phyloP scores from a whole-genome alignment of 2,329 filamentous ascomycete genomes.

The Sordariomycetes sp. region DNA sequence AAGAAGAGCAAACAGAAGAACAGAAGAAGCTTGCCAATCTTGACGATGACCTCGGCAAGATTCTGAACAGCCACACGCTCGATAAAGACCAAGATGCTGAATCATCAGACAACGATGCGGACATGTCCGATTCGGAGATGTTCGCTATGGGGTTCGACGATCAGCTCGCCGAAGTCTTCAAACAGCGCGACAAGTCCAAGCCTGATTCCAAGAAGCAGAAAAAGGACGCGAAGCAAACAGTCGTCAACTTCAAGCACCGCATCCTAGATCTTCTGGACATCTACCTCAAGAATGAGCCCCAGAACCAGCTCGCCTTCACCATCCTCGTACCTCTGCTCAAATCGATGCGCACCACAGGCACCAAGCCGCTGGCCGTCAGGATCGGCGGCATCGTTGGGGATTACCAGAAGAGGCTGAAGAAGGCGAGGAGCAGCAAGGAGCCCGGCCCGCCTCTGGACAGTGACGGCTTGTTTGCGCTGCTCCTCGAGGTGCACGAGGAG shows the following conservation, averaged over 20 bases:
- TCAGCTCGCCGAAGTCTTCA: slow-evolving; percentile 78
- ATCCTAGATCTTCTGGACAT: slow-evolving; percentile 81
- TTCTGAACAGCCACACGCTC: slow-evolving; percentile 62
- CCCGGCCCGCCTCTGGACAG: slow-evolving; percentile 26
- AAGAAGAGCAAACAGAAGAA: slow-evolving; percentile 30
- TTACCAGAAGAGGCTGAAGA: slow-evolving; percentile 61
- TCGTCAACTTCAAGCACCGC: slow-evolving; percentile 91
- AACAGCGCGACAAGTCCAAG: slow-evolving; percentile 56
- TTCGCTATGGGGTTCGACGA: slow-evolving; percentile 77
- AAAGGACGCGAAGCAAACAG: slow-evolving; percentile 78
- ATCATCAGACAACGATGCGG: slow-evolving; percentile 54
- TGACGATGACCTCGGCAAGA: slow-evolving; percentile 69
- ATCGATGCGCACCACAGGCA: slow-evolving; percentile 66
- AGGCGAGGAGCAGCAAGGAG: slow-evolving; percentile 33
- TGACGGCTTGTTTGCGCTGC: slow-evolving; percentile 43
- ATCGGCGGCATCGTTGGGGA: slow-evolving; percentile 62
- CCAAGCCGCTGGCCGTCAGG: slow-evolving; percentile 66
- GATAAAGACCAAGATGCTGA: slow-evolving; percentile 50
- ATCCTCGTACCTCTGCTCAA: slow-evolving; percentile 69
- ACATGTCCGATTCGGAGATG: slow-evolving; percentile 97
- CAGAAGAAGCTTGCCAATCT: slow-evolving; percentile 40
- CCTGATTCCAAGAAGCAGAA: slow-evolving; percentile 67
- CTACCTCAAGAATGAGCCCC: slow-evolving; percentile 72
- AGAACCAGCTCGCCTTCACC: slow-evolving; percentile 56
- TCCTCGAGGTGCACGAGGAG: slow-evolving; percentile 61